phyloP scores from a whole-genome alignment of 2,329 filamentous ascomycete genomes.

The Furcasterigmium furcatum region DNA sequence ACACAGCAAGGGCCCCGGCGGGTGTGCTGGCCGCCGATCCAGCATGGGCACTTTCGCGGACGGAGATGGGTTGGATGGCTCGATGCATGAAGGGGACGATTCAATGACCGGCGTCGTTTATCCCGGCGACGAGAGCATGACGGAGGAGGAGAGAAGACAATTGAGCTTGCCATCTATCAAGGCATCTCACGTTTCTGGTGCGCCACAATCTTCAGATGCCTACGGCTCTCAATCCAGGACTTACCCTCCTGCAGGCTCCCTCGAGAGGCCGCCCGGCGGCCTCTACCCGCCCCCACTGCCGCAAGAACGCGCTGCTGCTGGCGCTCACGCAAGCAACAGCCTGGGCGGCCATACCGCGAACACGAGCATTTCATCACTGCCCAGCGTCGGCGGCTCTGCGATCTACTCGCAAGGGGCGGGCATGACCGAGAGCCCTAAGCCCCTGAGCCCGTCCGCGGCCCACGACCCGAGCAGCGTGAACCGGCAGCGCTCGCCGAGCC shows the following conservation, averaged over 20 bases:
- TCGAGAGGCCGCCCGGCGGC: constrained; percentile 45
- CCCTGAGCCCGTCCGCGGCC: constrained; percentile 61
- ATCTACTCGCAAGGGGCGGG: constrained; percentile 65
- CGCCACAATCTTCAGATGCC: constrained; percentile 42
- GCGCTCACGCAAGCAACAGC: constrained; percentile 46
- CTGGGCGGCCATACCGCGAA: constrained; percentile 42
- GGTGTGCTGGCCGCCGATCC: constrained; percentile 85
- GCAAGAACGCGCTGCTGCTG: constrained; percentile 34
- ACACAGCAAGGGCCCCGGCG: constrained; percentile 93
- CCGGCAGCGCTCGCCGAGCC: constrained; percentile 63
- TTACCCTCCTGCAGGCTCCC: constrained; percentile 67
- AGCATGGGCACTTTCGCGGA: constrained; percentile 81
- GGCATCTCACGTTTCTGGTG: constrained; percentile 62
- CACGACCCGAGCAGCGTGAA: constrained; percentile 48
- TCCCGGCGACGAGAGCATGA: constrained; percentile 54
- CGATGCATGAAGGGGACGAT: constrained; percentile 48
- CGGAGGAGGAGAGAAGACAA: constrained; percentile 53
- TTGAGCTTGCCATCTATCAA: constrained; percentile 74
- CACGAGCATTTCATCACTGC: constrained; percentile 46
- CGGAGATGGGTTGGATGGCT: constrained; percentile 68
- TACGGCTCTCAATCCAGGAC: constrained; percentile 65
- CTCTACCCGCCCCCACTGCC: constrained; percentile 56
- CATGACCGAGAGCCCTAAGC: constrained; percentile 86
- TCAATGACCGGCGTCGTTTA: constrained; percentile 41
- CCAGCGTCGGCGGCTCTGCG: constrained; percentile 44